Base-by-base conservation (phyloP, 2,329 filamentous ascomycete species). In the Claviceps sp. region DNA sequence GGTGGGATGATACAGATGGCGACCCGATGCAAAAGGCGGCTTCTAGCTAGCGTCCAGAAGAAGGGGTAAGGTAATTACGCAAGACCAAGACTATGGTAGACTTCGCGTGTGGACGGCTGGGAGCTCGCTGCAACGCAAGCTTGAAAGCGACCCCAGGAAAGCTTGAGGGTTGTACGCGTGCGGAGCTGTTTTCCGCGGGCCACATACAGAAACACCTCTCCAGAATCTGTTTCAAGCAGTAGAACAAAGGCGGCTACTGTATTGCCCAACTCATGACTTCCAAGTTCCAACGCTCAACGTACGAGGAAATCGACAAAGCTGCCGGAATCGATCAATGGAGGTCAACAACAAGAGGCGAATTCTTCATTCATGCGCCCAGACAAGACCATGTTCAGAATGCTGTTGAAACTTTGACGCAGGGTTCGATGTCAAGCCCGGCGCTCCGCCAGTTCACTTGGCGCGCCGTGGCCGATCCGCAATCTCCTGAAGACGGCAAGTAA, bases 1-100 rank as follows among this genome's bases (percentile, higher is more conserved):
- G 18, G 50, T 52, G 53, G 37, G 22, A 52, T 48, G 47, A 48
- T 52, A 18, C 50, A 52, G 42, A 30, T 49, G 48, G 41, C 47
- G 49, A 47, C 42, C 49, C 46, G 45, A 42, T 24, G 49, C 30
- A 45, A 47, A 43, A 50, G 52, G 37, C 40, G 4, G 42, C 14
- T 14, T 49, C 26, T 48, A n/a, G 47, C 37, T 50, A 48, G 45
- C 18, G 16, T 40, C 45, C 48, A 16, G 30, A 34, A 37, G 30
- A 37, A 22, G 30, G 16, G 26, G 48, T 14, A 18, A 5, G 26
- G 34, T 34, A 34, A 34, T 34, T 34, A 11, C 9, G 14, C 38
- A 49, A 41, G 9, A 34, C n/a, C 5, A 30, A 41, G 47, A 18
- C 20, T 20, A 43, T 34, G 40, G 47, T 16, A 47, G 42, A 49